These are phyloP conservation scores for Tolypocladium ovalisporum DNA, from an alignment of 2,329 filamentous ascomycete genomes.

Conservation along the genomic window DNA sequence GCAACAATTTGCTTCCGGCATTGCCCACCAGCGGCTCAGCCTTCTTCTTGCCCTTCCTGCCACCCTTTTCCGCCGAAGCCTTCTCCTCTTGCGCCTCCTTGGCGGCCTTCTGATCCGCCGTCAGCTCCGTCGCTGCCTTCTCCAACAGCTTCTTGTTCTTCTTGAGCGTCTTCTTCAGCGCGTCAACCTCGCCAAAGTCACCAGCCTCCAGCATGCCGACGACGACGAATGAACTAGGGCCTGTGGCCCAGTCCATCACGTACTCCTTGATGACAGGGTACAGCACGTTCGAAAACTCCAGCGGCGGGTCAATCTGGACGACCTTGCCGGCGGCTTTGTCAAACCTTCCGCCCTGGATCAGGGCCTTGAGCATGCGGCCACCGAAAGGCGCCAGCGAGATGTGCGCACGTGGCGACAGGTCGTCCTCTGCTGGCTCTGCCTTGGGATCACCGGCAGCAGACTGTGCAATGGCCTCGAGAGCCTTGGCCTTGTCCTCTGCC, in stretches of 20 bases:
- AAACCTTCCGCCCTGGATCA: constrained; percentile 82
- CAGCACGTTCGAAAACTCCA: constrained; percentile 73
- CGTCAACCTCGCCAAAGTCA: constrained; percentile 55
- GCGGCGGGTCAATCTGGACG: constrained; percentile 59
- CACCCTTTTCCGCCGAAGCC: constrained; percentile 30
- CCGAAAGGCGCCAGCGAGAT: constrained; percentile 51
- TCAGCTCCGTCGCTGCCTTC: constrained; percentile 52
- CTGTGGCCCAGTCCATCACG: constrained; percentile 74
- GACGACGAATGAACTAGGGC: constrained; percentile 76
- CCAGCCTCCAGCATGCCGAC: constrained; percentile 68
- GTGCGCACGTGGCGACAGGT: constrained; percentile 34
- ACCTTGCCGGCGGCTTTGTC: constrained; percentile 63
- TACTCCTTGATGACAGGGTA: constrained; percentile 70
- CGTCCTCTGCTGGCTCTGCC: constrained; percentile 27
- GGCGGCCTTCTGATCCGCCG: constrained; percentile 38
- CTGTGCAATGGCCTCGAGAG: constrained; percentile 59
- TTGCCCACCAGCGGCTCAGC: constrained; percentile 42
- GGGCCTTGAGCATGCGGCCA: constrained; percentile 79
- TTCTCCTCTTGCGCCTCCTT: constrained; percentile 36
- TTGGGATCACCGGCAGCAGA: constrained; percentile 47
- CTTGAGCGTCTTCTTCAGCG: constrained; percentile 59
- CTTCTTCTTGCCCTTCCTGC: constrained; percentile 31
- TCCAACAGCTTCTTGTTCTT: constrained; percentile 63
- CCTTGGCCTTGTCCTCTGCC: constrained; percentile 63
- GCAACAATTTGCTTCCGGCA: constrained; percentile 47